Evolutionary conservation across 116 monocot species (phyloP), one percentile per base, ranked within the genome.

Genomic region (Zostera marina): DNA sequence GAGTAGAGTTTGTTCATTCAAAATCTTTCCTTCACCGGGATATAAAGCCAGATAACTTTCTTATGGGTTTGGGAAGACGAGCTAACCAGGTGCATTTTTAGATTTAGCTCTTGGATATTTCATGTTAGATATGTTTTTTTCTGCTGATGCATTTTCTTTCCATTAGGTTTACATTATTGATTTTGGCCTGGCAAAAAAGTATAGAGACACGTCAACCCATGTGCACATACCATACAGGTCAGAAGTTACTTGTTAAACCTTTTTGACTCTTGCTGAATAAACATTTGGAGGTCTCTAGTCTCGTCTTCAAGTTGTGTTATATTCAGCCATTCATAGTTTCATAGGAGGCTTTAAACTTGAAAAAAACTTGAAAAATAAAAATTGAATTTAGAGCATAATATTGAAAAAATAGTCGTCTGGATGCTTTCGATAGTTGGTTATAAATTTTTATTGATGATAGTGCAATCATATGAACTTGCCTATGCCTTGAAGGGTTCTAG

Each of bases 11-110:
- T 66, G 79, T 90, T 54, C 90, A 90, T 78, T 58, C 71, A 0
- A 90, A 84, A 64, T 84, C 84, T 47, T 90, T 90, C 72, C 66
- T 90, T 40, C 90, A 90, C 66, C 74, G 90, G 70, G 90, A 90
- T 59, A 84, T 90, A 42, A 90, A 90, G 38, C 90, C 90, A 23
- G 90, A 90, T 69, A 90, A 90, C 71, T 90, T 90, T 76, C 78
- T 90, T 13, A 84, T 90, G 90, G 90, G 90, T 10, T 72, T 84
- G 43, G 90, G 90, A 21, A 78, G 84, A 47, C 72, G 84, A 66
- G 90, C 90, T 51, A 90, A 81, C 67, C 90, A 90, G 81, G 85
- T 86, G 6, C 9, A 5, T 7, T 48, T 65, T 65, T 4, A 47
- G n/a, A 41, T 56, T 3, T 23, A 5, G 12, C 16, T 56, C 44